Base-by-base conservation (phyloP, 345 rosid genomes). In the Balakata baccata region DNA sequence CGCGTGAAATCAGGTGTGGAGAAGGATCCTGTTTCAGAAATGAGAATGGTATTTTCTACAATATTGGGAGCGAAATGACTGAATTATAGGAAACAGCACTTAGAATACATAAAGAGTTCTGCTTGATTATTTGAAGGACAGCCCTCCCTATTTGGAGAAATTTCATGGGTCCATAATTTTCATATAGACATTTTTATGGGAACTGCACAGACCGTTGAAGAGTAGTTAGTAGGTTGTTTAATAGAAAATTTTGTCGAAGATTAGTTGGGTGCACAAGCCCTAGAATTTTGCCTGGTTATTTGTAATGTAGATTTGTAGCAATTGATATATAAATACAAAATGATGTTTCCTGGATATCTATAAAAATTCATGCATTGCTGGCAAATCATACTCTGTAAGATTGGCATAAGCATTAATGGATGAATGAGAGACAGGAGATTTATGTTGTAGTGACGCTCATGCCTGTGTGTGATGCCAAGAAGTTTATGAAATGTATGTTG, bases 1-100 rank as follows among this genome's bases (percentile, higher is more conserved):
- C 83, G 92, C 37, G 74, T 23, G 12, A 88, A 84, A 78, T 87
- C 91, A 9, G 52, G 72, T 59, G 66, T 87, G 38, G 38, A 68
- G 2, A 81, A 70, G 38, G 89, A 90, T 66, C 86, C 81, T n/a
- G 58, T 77, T 66, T 41, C 50, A 52, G 88, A 85, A 83, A 90
- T 90, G 92, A 78, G 73, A 70, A 82, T 49, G 84, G 88, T 81
- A 63, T 90, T 92, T 70, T 70, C 87, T 72, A 77, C 85, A 17
- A 64, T 85, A 37, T 80, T 94, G 75, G 85, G 88, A 57, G 23
- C 76, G 37, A 53, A 74, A 75, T 70, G 64, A 66, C 49, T 25
- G 38, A 11, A 13, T 16, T 18, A 53, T 56, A 53, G 60, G 47
- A 58, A 25, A 66, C 14, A 11, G 3, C 9, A 67, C 18, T 20